These are phyloP conservation scores for Emmonsia crescens DNA, from an alignment of 2,329 filamentous ascomycete species.

Conservation along the genomic window DNA sequence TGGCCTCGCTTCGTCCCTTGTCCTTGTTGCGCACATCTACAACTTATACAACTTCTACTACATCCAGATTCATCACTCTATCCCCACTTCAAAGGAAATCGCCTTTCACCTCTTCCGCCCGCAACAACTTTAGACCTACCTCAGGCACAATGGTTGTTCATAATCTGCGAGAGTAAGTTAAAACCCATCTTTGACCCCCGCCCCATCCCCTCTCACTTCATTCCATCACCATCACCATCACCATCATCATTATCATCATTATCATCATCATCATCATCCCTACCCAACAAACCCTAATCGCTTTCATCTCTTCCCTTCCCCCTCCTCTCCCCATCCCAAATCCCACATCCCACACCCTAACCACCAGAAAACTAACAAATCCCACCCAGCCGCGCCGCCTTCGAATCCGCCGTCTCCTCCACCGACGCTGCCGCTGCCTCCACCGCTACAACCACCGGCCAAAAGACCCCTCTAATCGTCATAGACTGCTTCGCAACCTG, in stretches of 20 bases:
- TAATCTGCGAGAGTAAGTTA: conserved; percentile 31
- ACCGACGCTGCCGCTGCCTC: conserved; percentile 40
- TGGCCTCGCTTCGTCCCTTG: conserved; percentile 15
- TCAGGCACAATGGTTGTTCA: conserved; percentile 37
- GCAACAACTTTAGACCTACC: conserved; percentile 35
- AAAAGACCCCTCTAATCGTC: conserved; percentile 38
- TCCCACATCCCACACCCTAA: background rate
- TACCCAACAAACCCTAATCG: background rate
- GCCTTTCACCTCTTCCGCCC: conserved; percentile 19
- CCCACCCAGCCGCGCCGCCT: conserved; percentile 15
- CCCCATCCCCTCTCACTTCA: too few relatives aligned
- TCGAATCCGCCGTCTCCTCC: conserved; percentile 43
- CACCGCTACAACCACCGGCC: conserved; percentile 41
- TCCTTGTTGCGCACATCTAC: background rate
- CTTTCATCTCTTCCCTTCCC: background rate
- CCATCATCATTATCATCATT: too few relatives aligned
- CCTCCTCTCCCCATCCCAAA: conserved; percentile 1
- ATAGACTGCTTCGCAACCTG: conserved; percentile 46
- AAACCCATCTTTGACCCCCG: too few relatives aligned
- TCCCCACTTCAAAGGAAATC: background rate
- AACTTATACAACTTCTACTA: too few relatives aligned
- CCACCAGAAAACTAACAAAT: background rate
- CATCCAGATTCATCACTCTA: too few relatives aligned
- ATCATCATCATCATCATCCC: background rate
- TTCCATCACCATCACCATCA: too few relatives aligned